These are phyloP conservation scores for Aspergillus steynii DNA, from an alignment of 495 filamentous ascomycete species.

Conservation along the genomic window DNA sequence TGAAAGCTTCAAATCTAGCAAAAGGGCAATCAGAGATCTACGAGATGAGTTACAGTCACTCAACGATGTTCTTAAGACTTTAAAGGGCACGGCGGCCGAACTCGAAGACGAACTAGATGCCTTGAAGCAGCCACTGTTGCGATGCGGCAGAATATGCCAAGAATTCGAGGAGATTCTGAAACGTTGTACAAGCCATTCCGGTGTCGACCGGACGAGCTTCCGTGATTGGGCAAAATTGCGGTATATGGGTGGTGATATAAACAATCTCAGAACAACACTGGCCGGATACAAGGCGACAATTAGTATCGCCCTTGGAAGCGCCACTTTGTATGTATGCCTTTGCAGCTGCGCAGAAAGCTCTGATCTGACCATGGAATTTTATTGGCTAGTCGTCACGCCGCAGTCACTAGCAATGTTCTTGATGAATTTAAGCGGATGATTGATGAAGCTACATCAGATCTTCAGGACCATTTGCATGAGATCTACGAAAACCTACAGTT, in stretches of 20 bases:
- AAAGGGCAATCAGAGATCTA: constrained; percentile 34
- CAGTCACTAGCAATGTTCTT: constrained; percentile 27
- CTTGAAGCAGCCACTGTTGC: constrained; percentile 28
- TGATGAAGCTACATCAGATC: constrained; percentile 28
- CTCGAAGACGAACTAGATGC: constrained; percentile 19
- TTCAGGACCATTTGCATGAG: constrained; percentile 29
- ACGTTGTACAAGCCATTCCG: constrained; percentile 24
- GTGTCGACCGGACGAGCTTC: constrained; percentile 28
- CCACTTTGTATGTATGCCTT: constrained; percentile 27
- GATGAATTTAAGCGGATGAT: constrained; percentile 34
- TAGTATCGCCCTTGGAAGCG: constrained; percentile 29
- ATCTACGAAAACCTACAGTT: constrained; percentile 22
- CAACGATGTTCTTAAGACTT: constrained; percentile 19
- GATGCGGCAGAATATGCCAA: constrained; percentile 30
- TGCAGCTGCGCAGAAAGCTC: neutral
- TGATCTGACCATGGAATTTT: neutral
- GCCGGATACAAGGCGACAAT: constrained; percentile 37
- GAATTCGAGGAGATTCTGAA: constrained; percentile 27
- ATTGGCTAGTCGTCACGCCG: constrained; percentile 15
- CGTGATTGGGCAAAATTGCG: constrained; percentile 34
- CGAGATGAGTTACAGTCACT: constrained; percentile 33
- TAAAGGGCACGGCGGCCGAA: constrained; percentile 10
- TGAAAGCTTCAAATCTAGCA: constrained; percentile 29
- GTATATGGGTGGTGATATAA: constrained; percentile 31
- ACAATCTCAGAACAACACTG: constrained; percentile 23